These are phyloP conservation scores for Epichloe gansuensis DNA, from an alignment of 2,329 filamentous ascomycete species.

Conservation along the genomic window DNA sequence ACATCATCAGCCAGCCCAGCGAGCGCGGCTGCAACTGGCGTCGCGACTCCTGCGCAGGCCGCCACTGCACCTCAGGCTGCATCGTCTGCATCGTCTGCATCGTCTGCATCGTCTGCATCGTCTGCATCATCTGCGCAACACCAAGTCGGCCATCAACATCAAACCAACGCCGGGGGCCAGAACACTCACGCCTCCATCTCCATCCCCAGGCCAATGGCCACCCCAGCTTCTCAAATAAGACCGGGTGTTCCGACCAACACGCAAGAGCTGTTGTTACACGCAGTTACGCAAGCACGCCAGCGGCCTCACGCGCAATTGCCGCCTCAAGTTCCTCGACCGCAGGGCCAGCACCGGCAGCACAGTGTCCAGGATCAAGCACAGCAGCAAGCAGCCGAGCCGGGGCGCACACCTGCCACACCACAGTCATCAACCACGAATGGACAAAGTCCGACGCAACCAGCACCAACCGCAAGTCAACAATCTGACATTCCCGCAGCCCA, in stretches of 20 bases:
- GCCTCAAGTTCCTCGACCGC: slow-evolving; percentile 10
- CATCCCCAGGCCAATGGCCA: slow-evolving; percentile 3
- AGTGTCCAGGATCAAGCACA: slow-evolving; percentile 4
- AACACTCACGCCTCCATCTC: not conserved
- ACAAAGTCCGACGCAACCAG: not conserved
- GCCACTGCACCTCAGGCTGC: slow-evolving; percentile 15
- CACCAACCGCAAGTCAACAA: not conserved
- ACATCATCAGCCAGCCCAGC: slow-evolving; percentile 13
- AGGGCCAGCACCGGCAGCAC: slow-evolving; percentile 11
- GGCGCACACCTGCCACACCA: not conserved
- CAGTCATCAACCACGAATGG: slow-evolving; percentile 2
- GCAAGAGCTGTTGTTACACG: slow-evolving; percentile 18
- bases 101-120: not conserved
- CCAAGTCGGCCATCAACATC: not conserved
- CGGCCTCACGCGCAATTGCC: slow-evolving; percentile 18
- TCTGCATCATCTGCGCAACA: slow-evolving; percentile 9
- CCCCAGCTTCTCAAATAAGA: slow-evolving; percentile 15
- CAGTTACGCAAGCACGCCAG: slow-evolving; percentile 13
- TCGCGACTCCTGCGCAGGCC: slow-evolving; percentile 23
- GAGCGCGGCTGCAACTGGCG: slow-evolving; percentile 15
- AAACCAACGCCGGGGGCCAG: not conserved
- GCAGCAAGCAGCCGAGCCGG: slow-evolving; percentile 10
- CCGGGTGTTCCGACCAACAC: slow-evolving; percentile 16
- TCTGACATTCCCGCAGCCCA: not conserved
- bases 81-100: slow-evolving; percentile 4